Evolutionary conservation across 164 flowering plant species (phyloP), one percentile per base, ranked within the genome.

Genomic region (Brasenia schreberi): DNA sequence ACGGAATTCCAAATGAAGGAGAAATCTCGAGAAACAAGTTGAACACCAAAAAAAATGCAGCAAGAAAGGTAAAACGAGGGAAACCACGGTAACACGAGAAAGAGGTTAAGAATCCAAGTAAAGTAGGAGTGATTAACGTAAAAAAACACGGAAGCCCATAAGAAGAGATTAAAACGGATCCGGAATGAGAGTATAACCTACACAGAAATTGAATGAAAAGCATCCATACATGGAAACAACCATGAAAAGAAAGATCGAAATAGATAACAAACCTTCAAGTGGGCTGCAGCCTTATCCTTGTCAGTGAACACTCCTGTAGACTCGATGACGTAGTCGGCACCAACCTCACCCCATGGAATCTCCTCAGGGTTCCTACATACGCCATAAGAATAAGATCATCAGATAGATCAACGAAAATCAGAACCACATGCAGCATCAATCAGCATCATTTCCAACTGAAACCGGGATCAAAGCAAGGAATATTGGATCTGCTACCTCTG

Each of bases 261-360:
- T 1, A 60, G n/a, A 18, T 60, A 9, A 60, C 63, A 60, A 53
- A 86, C 89, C 92, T 85, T 87, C 80, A 83, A 75, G 61, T 87
- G 92, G 64, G 86, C 83, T 69, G 89, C 87, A 67, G 92, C 92
- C 80, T 85, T 85, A 65, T 81, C 87, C 75, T 82, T 82, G 77
- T 82, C 84, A 39, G 92, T 85, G 71, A 87, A 87, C 17, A 83
- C 87, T 19, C 89, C 92, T 43, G 92, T 83, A 0, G 92, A 87
- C 66, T 85, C 92, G 16, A 74, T 75, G 18, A 77, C 73, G 17
- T 43, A 77, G 16, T 77, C 80, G 33, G 80, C 80, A n/a, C 60
- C 92, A 49, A 79, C 63, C 74, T 78, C 85, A 44, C 59, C 85
- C 92, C 92, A 87, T 66, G 86, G 71, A 65, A 72, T 72, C 71